Base-by-base conservation (phyloP, 106 monocot genomes). In the Apostasia ramifera region DNA sequence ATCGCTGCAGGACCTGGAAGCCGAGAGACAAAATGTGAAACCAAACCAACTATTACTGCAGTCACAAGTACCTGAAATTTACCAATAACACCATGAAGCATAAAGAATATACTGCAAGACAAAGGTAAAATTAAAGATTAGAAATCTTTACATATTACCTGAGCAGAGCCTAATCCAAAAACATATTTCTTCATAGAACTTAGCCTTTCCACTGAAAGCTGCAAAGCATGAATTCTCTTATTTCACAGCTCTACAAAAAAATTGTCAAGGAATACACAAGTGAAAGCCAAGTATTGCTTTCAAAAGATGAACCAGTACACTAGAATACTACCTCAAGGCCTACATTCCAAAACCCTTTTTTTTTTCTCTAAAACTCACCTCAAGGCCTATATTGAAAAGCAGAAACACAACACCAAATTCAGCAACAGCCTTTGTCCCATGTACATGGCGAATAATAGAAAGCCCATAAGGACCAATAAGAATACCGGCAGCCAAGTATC, bases 401-500 rank as follows among this genome's bases (percentile, higher is more conserved):
- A 97, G 74, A 84, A 97, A 97, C n/a, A 97, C 97, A 73, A 97
- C 97, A 74, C 97, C 97, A 89, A 97, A 97, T 78, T 97, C 97
- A 81, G 97, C 97, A 79, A 97, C 86, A 40, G 92, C 97, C 75
- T 97, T 97, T 46, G 97, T 97, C 41, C 86, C 97, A 76, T 97
- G 97, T 73, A 97, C 97, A 77, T 97, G 78, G 56, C 92, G 92
- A 40, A 75, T 75, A 61, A 75, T 75, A 64, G 97, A 97, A 13
- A 97, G 63, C 57, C 97, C 97, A 74, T 85, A 97, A 71, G 97
- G 97, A 63, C 97, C 97, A 70, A 97, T 97, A 39, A 97, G 80
- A 75, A 92, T 86, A 73, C 97, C 97, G 73, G 97, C 97, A 86
- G 75, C 75, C 60, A 75, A 51, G 61, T 75, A 75, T 44, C 75